phyloP scores from a whole-genome alignment of 2,329 filamentous ascomycete genomes.

The Calonectria pauciramosa region DNA sequence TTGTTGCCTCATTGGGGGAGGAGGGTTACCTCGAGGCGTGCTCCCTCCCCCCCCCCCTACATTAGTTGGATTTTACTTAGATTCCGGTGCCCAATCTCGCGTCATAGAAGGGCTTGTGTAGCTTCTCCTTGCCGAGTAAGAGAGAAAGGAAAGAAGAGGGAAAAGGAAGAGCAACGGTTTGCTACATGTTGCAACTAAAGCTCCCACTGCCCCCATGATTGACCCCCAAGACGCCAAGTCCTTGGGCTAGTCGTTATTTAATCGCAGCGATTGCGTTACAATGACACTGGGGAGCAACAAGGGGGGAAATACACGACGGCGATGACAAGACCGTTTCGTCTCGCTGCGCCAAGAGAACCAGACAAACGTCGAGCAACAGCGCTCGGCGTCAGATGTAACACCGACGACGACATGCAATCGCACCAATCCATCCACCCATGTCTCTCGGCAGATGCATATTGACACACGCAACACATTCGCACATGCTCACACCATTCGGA shows the following conservation, averaged over 20 bases:
- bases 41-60: neutral
- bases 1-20: neutral
- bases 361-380: neutral
- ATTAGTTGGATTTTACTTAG: neutral
- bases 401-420: conserved; percentile 12
- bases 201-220: neutral
- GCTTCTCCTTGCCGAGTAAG: neutral
- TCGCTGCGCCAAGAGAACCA: conserved; percentile 9
- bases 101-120: neutral
- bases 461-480: conserved; percentile 1
- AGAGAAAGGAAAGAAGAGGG: neutral
- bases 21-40: neutral
- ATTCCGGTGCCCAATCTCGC: neutral
- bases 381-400: conserved; percentile 9
- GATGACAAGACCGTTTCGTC: neutral
- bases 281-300: neutral
- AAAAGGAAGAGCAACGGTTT: neutral
- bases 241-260: neutral
- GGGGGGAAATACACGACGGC: neutral
- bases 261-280: neutral
- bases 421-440: conserved; percentile 6
- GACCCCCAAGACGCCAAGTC: neutral
- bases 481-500: conserved; percentile 2
- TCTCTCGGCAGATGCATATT: conserved; percentile 18
- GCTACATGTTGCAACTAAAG: neutral